Conservation (phyloP, 306 rosid species). For the Echinosophora koreensis region DNA sequence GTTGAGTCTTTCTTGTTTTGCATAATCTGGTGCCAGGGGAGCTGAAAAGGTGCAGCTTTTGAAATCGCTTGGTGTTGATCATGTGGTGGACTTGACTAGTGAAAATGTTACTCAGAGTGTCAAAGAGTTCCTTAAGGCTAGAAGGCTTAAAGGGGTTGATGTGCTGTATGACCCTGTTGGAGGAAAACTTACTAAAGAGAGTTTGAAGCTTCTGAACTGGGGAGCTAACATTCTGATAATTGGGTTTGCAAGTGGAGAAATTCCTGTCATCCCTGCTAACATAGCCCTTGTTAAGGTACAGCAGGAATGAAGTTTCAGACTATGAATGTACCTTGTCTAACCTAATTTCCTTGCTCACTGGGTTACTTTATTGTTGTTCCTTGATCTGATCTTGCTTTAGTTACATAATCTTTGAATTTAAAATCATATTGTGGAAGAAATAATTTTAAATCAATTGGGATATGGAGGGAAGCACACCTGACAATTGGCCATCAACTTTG, state of each 20-base stretch:
- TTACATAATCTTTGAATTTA: constrained; percentile 10
- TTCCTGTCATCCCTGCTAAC: constrained; percentile 93
- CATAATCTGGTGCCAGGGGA: constrained; percentile 67
- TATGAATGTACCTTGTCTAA: constrained; percentile 22
- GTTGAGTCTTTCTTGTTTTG: constrained; percentile 31
- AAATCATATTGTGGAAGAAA: constrained; percentile 3
- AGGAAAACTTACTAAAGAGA: constrained; percentile 83
- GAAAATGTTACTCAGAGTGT: constrained; percentile 74
- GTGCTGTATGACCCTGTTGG: constrained; percentile 97
- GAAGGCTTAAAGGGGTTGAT: constrained; percentile 87
- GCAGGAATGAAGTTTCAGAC: constrained; percentile 21
- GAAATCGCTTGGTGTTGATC: constrained; percentile 84
- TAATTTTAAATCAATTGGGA: constrained; percentile 19
- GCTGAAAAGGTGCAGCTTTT: constrained; percentile 78
- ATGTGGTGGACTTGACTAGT: constrained; percentile 77
- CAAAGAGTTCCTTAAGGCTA: constrained; percentile 71
- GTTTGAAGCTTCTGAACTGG: constrained; percentile 84
- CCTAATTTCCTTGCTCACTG: constrained; percentile 31
- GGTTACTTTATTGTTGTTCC: constrained; percentile 17
- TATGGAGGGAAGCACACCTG: constrained; percentile 28
- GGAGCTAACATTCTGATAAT: constrained; percentile 88
- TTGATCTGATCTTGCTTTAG: constrained; percentile 42
- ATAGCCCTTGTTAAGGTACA: constrained; percentile 93
- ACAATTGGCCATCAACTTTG: constrained; percentile 14
- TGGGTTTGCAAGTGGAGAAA: constrained; percentile 95